These are phyloP conservation scores for Septoria linicola DNA, from an alignment of 2,329 filamentous ascomycete species.

Conservation along the genomic window DNA sequence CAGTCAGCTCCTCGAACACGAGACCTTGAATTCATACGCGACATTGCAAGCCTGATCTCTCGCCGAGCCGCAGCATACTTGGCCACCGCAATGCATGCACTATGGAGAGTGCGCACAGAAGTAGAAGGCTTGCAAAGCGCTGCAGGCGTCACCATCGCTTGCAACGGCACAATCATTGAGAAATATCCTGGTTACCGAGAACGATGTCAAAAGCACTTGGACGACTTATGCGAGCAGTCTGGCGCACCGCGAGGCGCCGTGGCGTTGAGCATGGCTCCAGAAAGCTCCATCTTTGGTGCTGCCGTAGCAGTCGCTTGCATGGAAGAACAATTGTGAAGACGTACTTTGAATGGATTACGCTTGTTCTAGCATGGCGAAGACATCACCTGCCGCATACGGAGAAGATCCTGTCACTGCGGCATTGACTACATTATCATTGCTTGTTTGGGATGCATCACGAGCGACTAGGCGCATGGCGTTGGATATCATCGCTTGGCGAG, in stretches of 20 bases:
- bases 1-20: slow-evolving; percentile 41
- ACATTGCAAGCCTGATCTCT: slow-evolving; percentile 55
- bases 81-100: slow-evolving; percentile 62
- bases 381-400: too few relatives aligned
- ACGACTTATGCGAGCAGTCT: slow-evolving; percentile 53
- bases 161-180: slow-evolving; percentile 77
- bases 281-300: slow-evolving; percentile 73
- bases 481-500: too few relatives aligned
- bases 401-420: too few relatives aligned
- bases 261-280: slow-evolving; percentile 65
- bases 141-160: slow-evolving; percentile 58
- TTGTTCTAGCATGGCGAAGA: too few relatives aligned
- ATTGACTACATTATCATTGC: too few relatives aligned
- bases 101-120: slow-evolving; percentile 55
- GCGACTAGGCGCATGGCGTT: too few relatives aligned
- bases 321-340: slow-evolving; percentile 19
- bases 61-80: slow-evolving; percentile 61
- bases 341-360: too few relatives aligned
- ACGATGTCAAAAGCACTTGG: slow-evolving; percentile 62
- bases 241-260: slow-evolving; percentile 49
- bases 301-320: slow-evolving; percentile 59
- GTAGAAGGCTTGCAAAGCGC: slow-evolving; percentile 45
- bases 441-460: too few relatives aligned
- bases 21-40: slow-evolving; percentile 53
- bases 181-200: slow-evolving; percentile 68